Evolutionary conservation across 1,284 basidiomycete species (phyloP), one percentile per base, ranked within the genome.

Genomic region (Trichosporon ovoides): DNA sequence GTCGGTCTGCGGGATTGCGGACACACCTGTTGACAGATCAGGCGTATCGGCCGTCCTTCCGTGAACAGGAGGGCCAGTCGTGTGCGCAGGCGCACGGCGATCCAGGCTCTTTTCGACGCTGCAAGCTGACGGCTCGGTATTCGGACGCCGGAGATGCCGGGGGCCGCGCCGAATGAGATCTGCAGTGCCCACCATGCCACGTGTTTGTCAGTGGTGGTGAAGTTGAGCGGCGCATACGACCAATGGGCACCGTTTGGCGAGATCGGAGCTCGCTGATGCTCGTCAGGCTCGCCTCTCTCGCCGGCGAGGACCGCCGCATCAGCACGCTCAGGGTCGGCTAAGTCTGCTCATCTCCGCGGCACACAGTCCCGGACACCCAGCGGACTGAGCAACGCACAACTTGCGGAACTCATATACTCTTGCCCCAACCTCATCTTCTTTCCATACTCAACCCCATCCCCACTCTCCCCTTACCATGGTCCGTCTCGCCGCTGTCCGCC

Each of bases 401-500:
- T 22, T 18, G 24, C 52, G 37, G 36, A 16, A 18, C n/a, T 34
- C 46, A 31, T 49, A 35, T 34, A 49, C 43, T n/a, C 19, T 33
- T n/a, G 19, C 28, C 31, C 9, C 38, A 38, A 6, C 11, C 20
- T 28, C 38, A 11, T 43, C 38, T 53, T 20, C 19, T 33, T 53
- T 31, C 14, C 28, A 20, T 37, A 18, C 52, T 38, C 52, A 37
- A 18, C 52, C 28, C 28, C 38, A 36, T 38, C 38, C 37, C 20
- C 36, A 24, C 35, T 16, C 38, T n/a, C 16, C 18, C 12, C n/a
- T 14, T 36, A 57, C 31, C 9, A 58, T 58, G 56, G 36, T 35
- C 36, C 52, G 52, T 28, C 31, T 48, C 20, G 43, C 43, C n/a
- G 43, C 53, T 34, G 43, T 61, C 53, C 60, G 60, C 24, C 60